These are phyloP conservation scores for Globisporangium barbulae DNA, from an alignment of 352 stramenopile species.

Conservation along the genomic window DNA sequence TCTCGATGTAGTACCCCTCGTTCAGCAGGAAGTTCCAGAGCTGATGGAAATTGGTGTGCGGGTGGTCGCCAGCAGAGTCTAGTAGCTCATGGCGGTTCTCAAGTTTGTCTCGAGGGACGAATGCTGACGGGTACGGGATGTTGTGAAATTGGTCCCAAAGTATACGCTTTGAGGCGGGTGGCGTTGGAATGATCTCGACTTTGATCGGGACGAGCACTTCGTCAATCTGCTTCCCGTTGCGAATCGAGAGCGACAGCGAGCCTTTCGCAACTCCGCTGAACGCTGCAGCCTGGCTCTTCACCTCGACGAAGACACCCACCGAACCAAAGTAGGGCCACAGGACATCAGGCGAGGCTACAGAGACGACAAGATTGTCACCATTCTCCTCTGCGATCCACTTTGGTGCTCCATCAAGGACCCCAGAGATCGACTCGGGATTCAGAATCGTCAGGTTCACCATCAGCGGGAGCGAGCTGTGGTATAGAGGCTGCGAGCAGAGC, in stretches of 20 bases:
- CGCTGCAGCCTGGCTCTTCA: conserved; percentile 36
- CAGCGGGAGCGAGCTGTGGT: conserved; percentile 61
- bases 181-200: conserved; percentile 49
- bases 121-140: conserved; percentile 82
- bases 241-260: conserved; percentile 41
- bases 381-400: conserved; percentile 46
- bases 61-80: conserved; percentile 76
- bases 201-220: conserved; percentile 42
- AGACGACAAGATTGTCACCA: conserved; percentile 50
- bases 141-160: conserved; percentile 90
- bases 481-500: conserved; percentile 77
- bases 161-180: conserved; percentile 44
- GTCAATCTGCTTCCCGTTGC: conserved; percentile 34
- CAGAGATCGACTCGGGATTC: conserved; percentile 53
- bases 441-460: conserved; percentile 87
- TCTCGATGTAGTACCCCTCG: conserved; percentile 75
- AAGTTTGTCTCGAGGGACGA: conserved; percentile 75
- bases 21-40: conserved; percentile 70
- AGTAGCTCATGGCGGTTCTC: conserved; percentile 62
- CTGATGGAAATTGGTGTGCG: conserved; percentile 85
- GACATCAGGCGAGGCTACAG: conserved; percentile 39
- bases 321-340: conserved; percentile 73
- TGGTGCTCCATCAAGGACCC: conserved; percentile 39
- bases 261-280: conserved; percentile 44
- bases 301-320: conserved; percentile 66